Evolutionary conservation across 2,329 filamentous ascomycete genomes (phyloP).

Genomic region (Ilyonectria sp.): DNA sequence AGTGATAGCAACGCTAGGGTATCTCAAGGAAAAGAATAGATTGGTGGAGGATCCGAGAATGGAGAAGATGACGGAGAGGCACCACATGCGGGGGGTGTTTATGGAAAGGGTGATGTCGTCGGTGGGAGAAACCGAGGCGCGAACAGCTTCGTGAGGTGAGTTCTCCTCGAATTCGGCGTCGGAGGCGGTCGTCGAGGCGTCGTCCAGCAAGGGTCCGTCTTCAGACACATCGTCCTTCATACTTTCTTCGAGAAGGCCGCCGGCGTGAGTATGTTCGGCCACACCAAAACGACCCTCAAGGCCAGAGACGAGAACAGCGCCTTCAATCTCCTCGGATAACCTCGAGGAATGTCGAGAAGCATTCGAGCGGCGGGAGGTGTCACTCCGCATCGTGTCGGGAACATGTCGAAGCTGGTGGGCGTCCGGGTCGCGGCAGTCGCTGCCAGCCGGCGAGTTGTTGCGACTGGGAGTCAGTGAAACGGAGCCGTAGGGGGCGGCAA

Average conservation of each 20-base stretch:
- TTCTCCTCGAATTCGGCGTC: slow-evolving; percentile 74
- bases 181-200: slow-evolving; percentile 57
- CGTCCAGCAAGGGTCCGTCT: slow-evolving; percentile 54
- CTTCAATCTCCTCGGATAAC: slow-evolving; percentile 66
- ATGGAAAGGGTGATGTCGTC: slow-evolving; percentile 86
- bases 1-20: slow-evolving; percentile 91
- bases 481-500: slow-evolving; percentile 57
- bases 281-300: slow-evolving; percentile 68
- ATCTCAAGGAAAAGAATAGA: slow-evolving; percentile 90
- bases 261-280: slow-evolving; percentile 63
- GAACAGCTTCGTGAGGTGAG: slow-evolving; percentile 84
- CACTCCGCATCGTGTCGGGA: slow-evolving; percentile 52
- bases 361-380: slow-evolving; percentile 51
- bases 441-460: slow-evolving; percentile 54
- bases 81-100: slow-evolving; percentile 91
- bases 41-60: slow-evolving; percentile 87
- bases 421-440: slow-evolving; percentile 51
- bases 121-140: slow-evolving; percentile 82
- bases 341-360: slow-evolving; percentile 53
- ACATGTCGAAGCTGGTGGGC: slow-evolving; percentile 54
- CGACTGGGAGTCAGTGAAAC: slow-evolving; percentile 55
- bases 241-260: slow-evolving; percentile 61
- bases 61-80: slow-evolving; percentile 83
- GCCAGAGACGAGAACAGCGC: slow-evolving; percentile 66
- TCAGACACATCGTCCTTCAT: slow-evolving; percentile 58